Evolutionary conservation across 164 flowering plant species (phyloP), one percentile per base, ranked within the genome.

Genomic region (Stephania yunnanensis): DNA sequence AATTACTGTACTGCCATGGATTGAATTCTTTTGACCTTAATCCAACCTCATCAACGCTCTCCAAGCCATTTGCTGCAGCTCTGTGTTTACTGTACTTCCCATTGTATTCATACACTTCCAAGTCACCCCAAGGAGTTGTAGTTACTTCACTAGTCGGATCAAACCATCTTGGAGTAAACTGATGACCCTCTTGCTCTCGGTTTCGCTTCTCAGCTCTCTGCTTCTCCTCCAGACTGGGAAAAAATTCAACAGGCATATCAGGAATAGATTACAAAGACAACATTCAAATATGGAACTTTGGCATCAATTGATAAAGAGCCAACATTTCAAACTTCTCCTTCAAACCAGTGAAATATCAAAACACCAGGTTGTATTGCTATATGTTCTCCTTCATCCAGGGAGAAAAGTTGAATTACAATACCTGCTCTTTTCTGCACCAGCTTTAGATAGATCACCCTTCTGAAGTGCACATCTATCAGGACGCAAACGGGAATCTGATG

Each of bases 401-500:
- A 75, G 71, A 78, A 63, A 74, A 69, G 42, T 36, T 76, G 80
- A 72, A 82, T 79, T 73, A 74, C 80, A 10, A 73, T 63, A 92
- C 97, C 91, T 90, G 93, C 85, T 87, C 85, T 92, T 92, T 71
- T 87, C 93, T 15, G 81, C 48, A 67, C 92, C 90, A 78, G 97
- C 86, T 83, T 91, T 92, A 25, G 92, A 85, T 17, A 88, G 78
- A 72, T 92, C 95, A 71, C 94, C 94, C 79, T 82, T 83, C 84
- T 92, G 94, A 74, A 92, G 94, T 13, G 94, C 95, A 81, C 78
- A 89, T 82, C 97, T 78, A 82, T 92, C 97, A 52, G 97, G 92
- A n/a, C 97, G 94, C 70, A 92, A 71, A 48, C 97, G 93, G 65
- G 97, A 90, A 83, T 91, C 97, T 17, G 97, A 92, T 77, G 97